A percentile compares a stretch with the other conserved stretches of the same genome.
Conservation (phyloP, 306 rosid species). For the Lathyrus oleraceus region DNA sequence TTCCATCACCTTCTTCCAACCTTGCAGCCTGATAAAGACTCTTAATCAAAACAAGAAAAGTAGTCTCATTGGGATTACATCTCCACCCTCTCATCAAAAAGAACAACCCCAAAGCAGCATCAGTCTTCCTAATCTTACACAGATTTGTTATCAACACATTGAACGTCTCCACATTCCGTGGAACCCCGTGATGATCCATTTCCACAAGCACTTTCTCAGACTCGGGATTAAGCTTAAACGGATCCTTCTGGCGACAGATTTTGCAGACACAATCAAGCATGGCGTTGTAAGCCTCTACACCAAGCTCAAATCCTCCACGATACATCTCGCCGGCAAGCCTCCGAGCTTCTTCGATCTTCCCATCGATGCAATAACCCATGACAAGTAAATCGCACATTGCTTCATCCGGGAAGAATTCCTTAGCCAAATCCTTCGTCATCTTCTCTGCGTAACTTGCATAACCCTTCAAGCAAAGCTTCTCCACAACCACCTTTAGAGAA, state of each 20-base stretch:
- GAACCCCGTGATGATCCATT: conserved; percentile 68
- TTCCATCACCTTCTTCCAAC: conserved; percentile 80
- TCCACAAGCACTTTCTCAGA: conserved; percentile 62
- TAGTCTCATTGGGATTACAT: conserved; percentile 49
- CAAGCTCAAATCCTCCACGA: conserved; percentile 80
- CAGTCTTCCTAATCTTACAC: conserved; percentile 77
- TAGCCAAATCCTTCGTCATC: conserved; percentile 69
- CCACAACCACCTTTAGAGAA: conserved; percentile 59
- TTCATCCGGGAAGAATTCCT: conserved; percentile 69
- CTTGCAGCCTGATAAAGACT: conserved; percentile 84
- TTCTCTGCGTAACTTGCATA: conserved; percentile 69
- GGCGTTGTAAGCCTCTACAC: conserved; percentile 62
- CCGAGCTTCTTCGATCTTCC: conserved; percentile 67
- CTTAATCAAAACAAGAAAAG: conserved; percentile 57
- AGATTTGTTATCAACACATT: conserved; percentile 67
- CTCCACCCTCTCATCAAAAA: conserved; percentile 71
- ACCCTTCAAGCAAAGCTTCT: conserved; percentile 69
- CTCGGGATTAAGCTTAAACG: conserved; percentile 64
- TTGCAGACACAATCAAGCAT: conserved; percentile 72
- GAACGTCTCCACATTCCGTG: conserved; percentile 81
- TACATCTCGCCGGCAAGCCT: conserved; percentile 81
- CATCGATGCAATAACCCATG: conserved; percentile 68
- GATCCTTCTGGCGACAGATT: conserved; percentile 76
- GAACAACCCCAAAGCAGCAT: conserved; percentile 61
- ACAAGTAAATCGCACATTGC: conserved; percentile 60